Conservation (phyloP, 2,329 filamentous ascomycete genomes). For the Fusarium chaquense region DNA sequence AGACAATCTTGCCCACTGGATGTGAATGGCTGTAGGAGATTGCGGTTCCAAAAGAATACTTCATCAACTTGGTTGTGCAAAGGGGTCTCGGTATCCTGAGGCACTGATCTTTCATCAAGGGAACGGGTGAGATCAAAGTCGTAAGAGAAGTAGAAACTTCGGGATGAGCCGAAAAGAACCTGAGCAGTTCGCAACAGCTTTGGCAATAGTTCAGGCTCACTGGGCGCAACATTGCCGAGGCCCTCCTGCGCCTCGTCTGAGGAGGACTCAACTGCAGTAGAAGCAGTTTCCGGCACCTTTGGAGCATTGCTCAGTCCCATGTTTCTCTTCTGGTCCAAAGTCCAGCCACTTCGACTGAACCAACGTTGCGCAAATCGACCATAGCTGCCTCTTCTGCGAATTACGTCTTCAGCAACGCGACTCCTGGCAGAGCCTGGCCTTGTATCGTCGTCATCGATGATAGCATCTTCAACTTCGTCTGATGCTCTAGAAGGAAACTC, state of each 20-base stretch:
- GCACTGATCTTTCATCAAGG: constrained; percentile 53
- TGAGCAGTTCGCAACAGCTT: constrained; percentile 87
- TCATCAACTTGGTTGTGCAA: constrained; percentile 80
- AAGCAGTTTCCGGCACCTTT: constrained; percentile 32
- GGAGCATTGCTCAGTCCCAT: constrained; percentile 72
- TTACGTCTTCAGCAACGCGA: constrained; percentile 89
- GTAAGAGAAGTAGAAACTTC: constrained; percentile 95
- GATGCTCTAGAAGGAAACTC: constrained; percentile 51
- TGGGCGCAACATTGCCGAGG: constrained; percentile 32
- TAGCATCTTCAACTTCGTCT: constrained; percentile 61
- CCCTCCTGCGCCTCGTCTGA: constrained; percentile 54
- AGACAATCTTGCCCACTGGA: constrained; percentile 77
- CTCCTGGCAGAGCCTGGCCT: constrained; percentile 57
- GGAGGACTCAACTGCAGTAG: constrained; percentile 28
- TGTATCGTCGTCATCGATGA: constrained; percentile 51
- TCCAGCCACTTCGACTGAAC: constrained; percentile 90
- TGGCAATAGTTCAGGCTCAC: constrained; percentile 71
- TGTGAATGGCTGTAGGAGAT: constrained; percentile 80
- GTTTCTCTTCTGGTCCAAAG: constrained; percentile 74
- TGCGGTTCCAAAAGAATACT: constrained; percentile 90
- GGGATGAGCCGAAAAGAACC: constrained; percentile 83
- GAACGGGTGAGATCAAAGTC: constrained; percentile 90
- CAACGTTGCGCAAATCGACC: constrained; percentile 90
- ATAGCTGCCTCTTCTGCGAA: constrained; percentile 83
- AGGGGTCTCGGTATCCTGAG: constrained; percentile 57